Conservation (phyloP, 1,139 yeast species). For the Blastobotrys arbuscula region DNA sequence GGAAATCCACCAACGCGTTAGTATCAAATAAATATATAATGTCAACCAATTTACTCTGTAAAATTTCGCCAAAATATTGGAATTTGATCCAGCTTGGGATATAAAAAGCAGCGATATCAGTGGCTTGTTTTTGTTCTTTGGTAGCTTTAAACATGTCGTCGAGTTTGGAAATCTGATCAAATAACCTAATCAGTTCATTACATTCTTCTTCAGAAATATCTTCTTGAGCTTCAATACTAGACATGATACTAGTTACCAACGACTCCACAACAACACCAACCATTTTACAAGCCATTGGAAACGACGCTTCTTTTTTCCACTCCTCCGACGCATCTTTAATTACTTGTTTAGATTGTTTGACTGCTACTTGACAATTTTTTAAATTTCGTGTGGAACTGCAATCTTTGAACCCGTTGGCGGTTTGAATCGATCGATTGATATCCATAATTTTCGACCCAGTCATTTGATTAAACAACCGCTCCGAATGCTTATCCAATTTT, state of each 20-base stretch:
- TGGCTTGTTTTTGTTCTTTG: constrained; percentile 5
- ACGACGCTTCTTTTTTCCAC: constrained; percentile 22
- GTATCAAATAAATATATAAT: constrained; percentile 67
- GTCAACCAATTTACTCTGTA: constrained; percentile 47
- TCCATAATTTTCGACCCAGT: constrained; percentile 16
- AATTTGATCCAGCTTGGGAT: constrained; percentile 39
- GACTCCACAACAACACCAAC: constrained; percentile 31
- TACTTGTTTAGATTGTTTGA: constrained; percentile 20
- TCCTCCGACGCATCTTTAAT: constrained; percentile 19
- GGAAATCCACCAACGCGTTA: constrained; percentile 68
- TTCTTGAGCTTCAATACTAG: constrained; percentile 23
- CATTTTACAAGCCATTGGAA: constrained; percentile 24
- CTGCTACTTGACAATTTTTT: constrained; percentile 23
- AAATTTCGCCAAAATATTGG: constrained; percentile 32
- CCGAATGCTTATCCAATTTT: constrained; percentile 15
- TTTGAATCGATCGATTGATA: constrained; percentile 12
- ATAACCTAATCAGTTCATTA: constrained; percentile 26
- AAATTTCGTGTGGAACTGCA: constrained; percentile 22
- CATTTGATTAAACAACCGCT: constrained; percentile 15
- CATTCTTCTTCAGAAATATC: constrained; percentile 35
- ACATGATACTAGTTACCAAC: constrained; percentile 25
- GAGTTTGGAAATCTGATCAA: constrained; percentile 23
- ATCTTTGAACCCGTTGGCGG: constrained; percentile 23
- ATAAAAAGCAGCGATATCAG: constrained; percentile 27
- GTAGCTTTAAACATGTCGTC: constrained; percentile 24